phyloP scores from a whole-genome alignment of 2,329 filamentous ascomycete species.

The Juglanconis juglandina region DNA sequence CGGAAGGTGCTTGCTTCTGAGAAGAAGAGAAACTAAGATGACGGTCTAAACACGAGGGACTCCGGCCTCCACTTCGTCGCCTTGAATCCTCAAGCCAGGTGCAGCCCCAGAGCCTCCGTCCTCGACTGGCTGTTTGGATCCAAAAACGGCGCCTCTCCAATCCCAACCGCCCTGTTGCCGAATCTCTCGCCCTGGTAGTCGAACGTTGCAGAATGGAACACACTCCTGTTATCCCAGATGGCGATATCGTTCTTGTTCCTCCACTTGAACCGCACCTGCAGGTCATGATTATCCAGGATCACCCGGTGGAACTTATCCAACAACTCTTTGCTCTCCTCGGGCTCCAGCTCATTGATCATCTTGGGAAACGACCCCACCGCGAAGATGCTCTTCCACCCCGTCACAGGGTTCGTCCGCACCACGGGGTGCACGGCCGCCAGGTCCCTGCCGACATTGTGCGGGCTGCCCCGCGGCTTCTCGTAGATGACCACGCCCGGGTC shows the following conservation, averaged over 20 bases:
- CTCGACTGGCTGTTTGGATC: slow-evolving; percentile 15
- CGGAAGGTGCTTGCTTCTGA: slow-evolving; percentile 8
- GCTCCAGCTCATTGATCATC: slow-evolving; percentile 24
- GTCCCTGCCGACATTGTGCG: slow-evolving; percentile 16
- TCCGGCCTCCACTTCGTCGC: neutral
- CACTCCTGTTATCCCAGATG: slow-evolving; percentile 20
- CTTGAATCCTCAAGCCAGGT: neutral
- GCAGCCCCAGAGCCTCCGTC: slow-evolving; percentile 4
- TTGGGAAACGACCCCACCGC: slow-evolving; percentile 24
- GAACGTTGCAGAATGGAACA: slow-evolving; percentile 15
- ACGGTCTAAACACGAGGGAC: neutral
- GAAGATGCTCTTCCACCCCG: slow-evolving; percentile 27
- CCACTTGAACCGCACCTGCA: slow-evolving; percentile 19
- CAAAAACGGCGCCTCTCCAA: slow-evolving; percentile 16
- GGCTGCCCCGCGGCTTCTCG: slow-evolving; percentile 30
- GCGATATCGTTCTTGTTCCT: slow-evolving; percentile 18
- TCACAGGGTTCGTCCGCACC: slow-evolving; percentile 27
- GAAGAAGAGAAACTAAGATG: neutral
- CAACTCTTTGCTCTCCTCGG: slow-evolving; percentile 15
- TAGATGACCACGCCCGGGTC: slow-evolving; percentile 29
- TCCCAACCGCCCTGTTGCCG: slow-evolving; percentile 16
- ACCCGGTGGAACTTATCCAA: slow-evolving; percentile 13
- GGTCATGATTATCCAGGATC: slow-evolving; percentile 15
- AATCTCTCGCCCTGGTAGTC: slow-evolving; percentile 17
- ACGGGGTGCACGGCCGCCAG: slow-evolving; percentile 26